Evolutionary conservation across 2,329 filamentous ascomycete species (phyloP), one percentile per base, ranked within the genome.

Genomic region (Cadophora gregata): DNA sequence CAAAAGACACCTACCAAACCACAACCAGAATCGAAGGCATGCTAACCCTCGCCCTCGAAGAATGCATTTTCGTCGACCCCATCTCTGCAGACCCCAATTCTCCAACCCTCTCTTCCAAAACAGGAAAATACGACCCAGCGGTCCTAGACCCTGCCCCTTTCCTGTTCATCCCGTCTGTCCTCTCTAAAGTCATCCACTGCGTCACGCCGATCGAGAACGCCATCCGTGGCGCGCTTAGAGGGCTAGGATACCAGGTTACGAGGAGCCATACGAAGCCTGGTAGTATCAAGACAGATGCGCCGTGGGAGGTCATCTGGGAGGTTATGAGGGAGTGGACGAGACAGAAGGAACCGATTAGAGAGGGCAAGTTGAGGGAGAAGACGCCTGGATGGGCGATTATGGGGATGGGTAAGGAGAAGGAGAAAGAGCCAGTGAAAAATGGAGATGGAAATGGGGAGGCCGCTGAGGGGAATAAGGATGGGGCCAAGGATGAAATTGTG

Each of bases 241-340:
- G 90, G 67, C 83, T 96, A 1, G 96, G 95, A 7, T 98, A 97
- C 77, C 85, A 86, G 55, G 91, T 91, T 3, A 92, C 92, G 0
- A 88, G 95, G 74, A 97, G 92, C 73, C 96, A 99, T 78, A 93
- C 93, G 73, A 93, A 93, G 72, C 86, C 93, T 0, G 95, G 94
- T 29, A 96, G 92, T 75, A 89, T 98, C 79, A 97, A 96, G 81
- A 98, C 96, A 0, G 89, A 98, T 79, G 96, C 96, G 16, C 92
- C 94, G 0, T 99, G 93, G 93, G 83, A 83, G 4, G 89, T 93
- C 0, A 86, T 99, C 58, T 98, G 96, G 94, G 91, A 96, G 77
- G 83, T 98, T 31, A 96, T 98, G 88, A 86, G 92, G 29, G 93
- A 97, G 79, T 99, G 93, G 93, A 87, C 92, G 16, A 86, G 90